phyloP scores from a whole-genome alignment of 2,329 filamentous ascomycete genomes.

The Fusarium aywerte region DNA sequence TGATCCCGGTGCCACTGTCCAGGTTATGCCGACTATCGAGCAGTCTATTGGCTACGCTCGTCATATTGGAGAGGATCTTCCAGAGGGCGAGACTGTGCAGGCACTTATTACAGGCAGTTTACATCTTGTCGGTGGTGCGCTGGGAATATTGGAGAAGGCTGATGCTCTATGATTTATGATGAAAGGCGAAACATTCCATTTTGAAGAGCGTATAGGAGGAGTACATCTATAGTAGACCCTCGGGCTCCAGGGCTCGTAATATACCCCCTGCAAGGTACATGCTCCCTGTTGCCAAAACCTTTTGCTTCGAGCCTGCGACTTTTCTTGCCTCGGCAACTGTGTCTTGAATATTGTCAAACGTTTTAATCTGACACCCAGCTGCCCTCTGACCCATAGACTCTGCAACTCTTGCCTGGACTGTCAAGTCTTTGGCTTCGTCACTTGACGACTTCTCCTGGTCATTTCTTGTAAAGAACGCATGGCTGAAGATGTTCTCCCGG shows the following conservation, averaged over 20 bases:
- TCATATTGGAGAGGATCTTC: conserved; percentile 47
- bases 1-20: conserved; percentile 59
- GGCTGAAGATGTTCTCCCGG: conserved; percentile 66
- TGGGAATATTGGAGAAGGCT: conserved; percentile 61
- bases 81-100: conserved; percentile 54
- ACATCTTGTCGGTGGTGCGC: conserved; percentile 68
- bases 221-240: conserved; percentile 49
- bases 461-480: conserved; percentile 86
- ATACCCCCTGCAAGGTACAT: conserved; percentile 85
- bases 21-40: conserved; percentile 64
- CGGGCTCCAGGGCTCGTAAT: conserved; percentile 73
- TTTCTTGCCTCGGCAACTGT: conserved; percentile 69
- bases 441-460: conserved; percentile 50
- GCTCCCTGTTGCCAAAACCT: conserved; percentile 83
- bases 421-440: conserved; percentile 58
- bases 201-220: neutral
- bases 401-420: conserved; percentile 75
- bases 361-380: conserved; percentile 56
- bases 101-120: conserved; percentile 71
- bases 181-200: neutral
- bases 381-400: conserved; percentile 68
- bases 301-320: conserved; percentile 57
- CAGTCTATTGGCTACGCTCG: conserved; percentile 63
- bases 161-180: conserved; percentile 53
- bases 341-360: conserved; percentile 76